A percentile compares a stretch with the other conserved stretches of the same genome.
phyloP scores from a whole-genome alignment of 331 rosid genomes.

The Rosa hybrid region DNA sequence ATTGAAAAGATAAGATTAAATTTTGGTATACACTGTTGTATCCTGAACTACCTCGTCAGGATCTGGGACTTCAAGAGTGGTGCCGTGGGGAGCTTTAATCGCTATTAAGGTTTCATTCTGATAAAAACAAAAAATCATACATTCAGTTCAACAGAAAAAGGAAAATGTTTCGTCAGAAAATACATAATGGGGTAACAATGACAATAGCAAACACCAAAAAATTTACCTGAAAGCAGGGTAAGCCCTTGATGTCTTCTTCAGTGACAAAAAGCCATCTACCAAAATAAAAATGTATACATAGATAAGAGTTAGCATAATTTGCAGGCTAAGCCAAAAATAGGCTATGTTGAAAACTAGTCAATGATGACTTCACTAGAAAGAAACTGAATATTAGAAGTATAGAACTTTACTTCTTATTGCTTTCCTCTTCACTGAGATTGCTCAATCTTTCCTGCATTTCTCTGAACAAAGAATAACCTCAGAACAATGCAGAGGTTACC shows the following conservation, averaged over 20 bases:
- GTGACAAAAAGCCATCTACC: conserved; percentile 91
- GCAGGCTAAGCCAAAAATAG: not conserved
- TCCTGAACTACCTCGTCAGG: conserved; percentile 86
- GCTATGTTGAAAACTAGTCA: not conserved
- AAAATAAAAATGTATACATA: conserved; percentile 22
- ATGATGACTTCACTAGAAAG: conserved; percentile 6
- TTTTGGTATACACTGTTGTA: conserved; percentile 1
- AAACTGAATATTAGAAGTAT: conserved; percentile 18
- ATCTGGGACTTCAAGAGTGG: conserved; percentile 97
- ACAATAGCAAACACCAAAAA: conserved; percentile 12
- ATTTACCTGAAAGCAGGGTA: conserved; percentile 87
- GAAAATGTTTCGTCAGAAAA: conserved; percentile 3
- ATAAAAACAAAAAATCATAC: conserved; percentile 17
- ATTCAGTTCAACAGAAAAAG: conserved; percentile 21
- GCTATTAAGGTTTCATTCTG: conserved; percentile 98
- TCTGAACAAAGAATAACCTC: conserved; percentile 51
- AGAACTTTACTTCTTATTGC: conserved; percentile 68
- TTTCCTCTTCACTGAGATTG: conserved; percentile 83
- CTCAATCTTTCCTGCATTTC: conserved; percentile 92
- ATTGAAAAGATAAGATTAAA: conserved; percentile 12
- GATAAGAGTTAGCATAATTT: conserved; percentile 4
- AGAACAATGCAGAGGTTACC: conserved; percentile 23
- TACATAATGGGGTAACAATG: not conserved
- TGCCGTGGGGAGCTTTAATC: conserved; percentile 97
- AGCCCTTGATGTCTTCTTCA: conserved; percentile 90